A percentile compares a stretch with the other conserved stretches of the same genome.
phyloP scores from a whole-genome alignment of 306 rosid species.

The Quillaja saponaria region DNA sequence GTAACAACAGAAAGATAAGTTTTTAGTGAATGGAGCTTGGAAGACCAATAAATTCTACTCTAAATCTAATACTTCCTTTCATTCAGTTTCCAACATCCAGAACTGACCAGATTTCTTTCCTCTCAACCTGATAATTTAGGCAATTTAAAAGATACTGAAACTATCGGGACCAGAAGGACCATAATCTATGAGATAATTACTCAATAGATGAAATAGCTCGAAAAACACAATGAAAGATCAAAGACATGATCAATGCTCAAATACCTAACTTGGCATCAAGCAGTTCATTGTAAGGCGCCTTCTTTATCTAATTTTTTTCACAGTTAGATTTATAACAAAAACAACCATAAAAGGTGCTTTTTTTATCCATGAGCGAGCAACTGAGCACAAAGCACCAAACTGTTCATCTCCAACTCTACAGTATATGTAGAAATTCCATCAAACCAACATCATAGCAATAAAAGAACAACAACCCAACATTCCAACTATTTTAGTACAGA shows the following conservation, averaged over 20 bases:
- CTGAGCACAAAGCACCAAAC: neutral
- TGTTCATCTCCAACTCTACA: neutral
- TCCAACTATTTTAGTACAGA: no score
- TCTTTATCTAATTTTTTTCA: no score
- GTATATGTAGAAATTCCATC: no score
- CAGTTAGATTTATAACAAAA: no score
- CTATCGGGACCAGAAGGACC: neutral
- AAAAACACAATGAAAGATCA: neutral
- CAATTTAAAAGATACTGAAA: neutral
- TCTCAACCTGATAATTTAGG: neutral
- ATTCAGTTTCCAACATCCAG: conserved; percentile 1
- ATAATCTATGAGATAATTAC: neutral
- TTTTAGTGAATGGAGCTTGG: neutral
- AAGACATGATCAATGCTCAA: neutral
- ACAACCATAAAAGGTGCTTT: neutral
- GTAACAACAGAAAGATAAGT: conserved; percentile 1
- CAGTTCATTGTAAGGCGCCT: neutral
- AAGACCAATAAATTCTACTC: conserved; percentile 15
- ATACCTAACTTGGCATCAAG: neutral
- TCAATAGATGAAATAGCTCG: neutral
- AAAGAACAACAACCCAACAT: no score
- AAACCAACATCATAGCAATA: no score
- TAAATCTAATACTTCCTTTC: neutral
- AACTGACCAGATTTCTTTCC: neutral
- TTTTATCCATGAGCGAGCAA: neutral